Evolutionary conservation across 257 asterid species (phyloP).

Genomic region (Przewalskia tangutica): DNA sequence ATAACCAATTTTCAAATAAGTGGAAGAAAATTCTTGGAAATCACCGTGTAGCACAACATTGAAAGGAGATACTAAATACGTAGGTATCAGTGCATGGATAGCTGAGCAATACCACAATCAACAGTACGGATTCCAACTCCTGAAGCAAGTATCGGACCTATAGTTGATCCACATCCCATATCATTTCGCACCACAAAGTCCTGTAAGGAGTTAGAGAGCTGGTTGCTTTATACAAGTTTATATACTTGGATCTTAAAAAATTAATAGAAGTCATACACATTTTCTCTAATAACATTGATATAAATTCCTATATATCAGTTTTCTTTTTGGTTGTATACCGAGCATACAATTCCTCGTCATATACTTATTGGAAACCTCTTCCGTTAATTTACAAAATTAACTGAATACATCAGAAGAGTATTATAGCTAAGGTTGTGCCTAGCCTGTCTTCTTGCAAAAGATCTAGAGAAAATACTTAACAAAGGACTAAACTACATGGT

Average conservation of each 20-base stretch:
- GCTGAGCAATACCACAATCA: slow-evolving; percentile 98
- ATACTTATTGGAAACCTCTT: neutral
- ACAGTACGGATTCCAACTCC: slow-evolving; percentile 96
- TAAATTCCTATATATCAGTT: neutral
- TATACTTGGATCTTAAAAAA: neutral
- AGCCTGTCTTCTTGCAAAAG: neutral
- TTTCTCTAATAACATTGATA: neutral
- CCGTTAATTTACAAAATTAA: neutral
- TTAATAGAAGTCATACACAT: neutral
- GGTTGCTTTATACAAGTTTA: neutral
- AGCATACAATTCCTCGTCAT: neutral
- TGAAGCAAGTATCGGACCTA: slow-evolving; percentile 95
- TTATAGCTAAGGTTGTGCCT: neutral
- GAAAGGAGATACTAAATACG: neutral
- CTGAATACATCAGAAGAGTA: neutral
- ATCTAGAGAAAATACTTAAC: neutral
- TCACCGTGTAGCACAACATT: neutral
- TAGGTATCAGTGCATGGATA: slow-evolving; percentile 90
- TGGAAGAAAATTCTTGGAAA: neutral
- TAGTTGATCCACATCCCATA: slow-evolving; percentile 99
- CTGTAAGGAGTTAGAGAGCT: slow-evolving; percentile 24
- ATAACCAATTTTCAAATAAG: neutral
- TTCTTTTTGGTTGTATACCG: neutral
- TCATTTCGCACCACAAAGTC: slow-evolving; percentile 91
- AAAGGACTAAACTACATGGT: neutral